phyloP scores from a whole-genome alignment of 2,329 filamentous ascomycete species.

The Cladophialophora yegresii region DNA sequence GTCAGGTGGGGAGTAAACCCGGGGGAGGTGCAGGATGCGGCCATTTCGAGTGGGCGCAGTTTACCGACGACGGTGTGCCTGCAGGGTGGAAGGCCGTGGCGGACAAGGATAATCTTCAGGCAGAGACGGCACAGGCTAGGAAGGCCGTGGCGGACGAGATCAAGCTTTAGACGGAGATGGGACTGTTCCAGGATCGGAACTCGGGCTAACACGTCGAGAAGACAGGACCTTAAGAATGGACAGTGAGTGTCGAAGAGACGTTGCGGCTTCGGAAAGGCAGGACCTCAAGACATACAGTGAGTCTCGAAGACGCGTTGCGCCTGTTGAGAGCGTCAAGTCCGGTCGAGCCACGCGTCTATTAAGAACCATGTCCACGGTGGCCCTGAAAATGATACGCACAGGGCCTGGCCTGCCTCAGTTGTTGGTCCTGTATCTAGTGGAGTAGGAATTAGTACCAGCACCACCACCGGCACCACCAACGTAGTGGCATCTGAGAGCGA shows the following conservation, averaged over 20 bases:
- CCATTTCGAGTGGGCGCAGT: conserved; percentile 83
- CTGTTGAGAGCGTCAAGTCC: not conserved
- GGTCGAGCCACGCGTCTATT: not conserved
- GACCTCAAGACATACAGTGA: too few relatives aligned
- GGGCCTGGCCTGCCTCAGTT: too few relatives aligned
- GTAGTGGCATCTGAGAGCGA: too few relatives aligned
- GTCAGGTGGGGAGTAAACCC: conserved; percentile 62
- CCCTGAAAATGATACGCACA: not conserved
- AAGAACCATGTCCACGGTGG: not conserved
- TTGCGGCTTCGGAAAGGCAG: too few relatives aligned
- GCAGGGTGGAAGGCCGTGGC: conserved; percentile 52
- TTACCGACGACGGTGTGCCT: conserved; percentile 83
- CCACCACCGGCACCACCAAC: too few relatives aligned
- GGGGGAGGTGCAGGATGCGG: conserved; percentile 59
- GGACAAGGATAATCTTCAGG: not conserved
- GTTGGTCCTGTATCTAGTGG: too few relatives aligned
- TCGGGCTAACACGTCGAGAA: not conserved
- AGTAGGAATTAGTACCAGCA: too few relatives aligned
- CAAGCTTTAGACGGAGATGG: not conserved
- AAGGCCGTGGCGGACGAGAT: not conserved
- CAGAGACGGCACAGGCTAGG: not conserved
- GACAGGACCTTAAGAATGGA: not conserved
- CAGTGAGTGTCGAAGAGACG: not conserved
- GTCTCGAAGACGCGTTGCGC: not conserved
- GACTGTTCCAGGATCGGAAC: not conserved